Base-by-base conservation (phyloP, 768 basidiomycete genomes). In the Leccinum boreale region DNA sequence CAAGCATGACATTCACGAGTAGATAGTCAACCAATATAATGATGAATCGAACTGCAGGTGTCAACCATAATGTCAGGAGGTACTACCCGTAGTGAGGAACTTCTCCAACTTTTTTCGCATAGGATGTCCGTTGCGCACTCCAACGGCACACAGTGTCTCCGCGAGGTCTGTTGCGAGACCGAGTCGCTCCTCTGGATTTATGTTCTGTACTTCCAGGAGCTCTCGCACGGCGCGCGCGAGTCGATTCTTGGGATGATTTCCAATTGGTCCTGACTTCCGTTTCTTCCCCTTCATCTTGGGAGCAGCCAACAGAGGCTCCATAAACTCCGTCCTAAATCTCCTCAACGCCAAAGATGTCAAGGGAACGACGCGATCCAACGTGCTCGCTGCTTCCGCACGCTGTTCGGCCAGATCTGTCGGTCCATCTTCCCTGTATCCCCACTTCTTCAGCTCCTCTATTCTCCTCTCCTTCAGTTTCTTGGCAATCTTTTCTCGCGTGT, bases 331-430 rank as follows among this genome's bases (percentile, higher is more conserved):
- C 66, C 89, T 81, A 67, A 91, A 90, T 45, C 86, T 79, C 46
- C 89, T 82, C 69, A 83, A 78, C 49, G 87, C 89, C 48, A 90
- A 77, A 52, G 87, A 80, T 35, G 78, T 65, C 57, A 91, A 72
- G 19, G 83, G 81, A 57, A 91, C 80, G 65, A 90, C 74, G 50
- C 89, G 85, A 63, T 89, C 86, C 23, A 73, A 70, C 48, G 83
- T 63, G 64, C 89, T 91, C 51, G 86, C 87, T 5, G 89, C 87
- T 71, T 91, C 89, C 31, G 87, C 89, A 65, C 81, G 82, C 15
- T 85, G 80, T 70, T 91, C 88, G 26, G 87, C 86, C 52, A 78
- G 71, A 7, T 83, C 82, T 17, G 71, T 60, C 19, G 81, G 66
- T 15, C 77, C 84, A 24, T 78, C 81, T 11, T 81, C 81, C 48